A percentile compares a stretch with the other conserved stretches of the same genome.
Conservation (phyloP, 2,329 filamentous ascomycete species). For the Dothideomycetes sp. region DNA sequence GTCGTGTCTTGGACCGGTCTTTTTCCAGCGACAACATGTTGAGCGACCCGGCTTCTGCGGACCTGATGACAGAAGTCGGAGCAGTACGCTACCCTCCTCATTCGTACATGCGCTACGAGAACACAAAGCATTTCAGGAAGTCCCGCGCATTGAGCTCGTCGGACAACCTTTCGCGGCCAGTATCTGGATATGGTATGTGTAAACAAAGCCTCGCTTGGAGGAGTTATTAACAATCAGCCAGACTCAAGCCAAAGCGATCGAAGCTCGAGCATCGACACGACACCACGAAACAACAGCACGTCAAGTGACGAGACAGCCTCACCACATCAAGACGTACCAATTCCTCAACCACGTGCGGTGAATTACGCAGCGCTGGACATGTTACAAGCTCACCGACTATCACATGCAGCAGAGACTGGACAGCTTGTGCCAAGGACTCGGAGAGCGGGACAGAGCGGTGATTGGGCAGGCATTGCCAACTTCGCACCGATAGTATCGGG, state of each 20-base stretch:
- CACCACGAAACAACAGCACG: conserved; percentile 9
- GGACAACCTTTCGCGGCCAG: not conserved
- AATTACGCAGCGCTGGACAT: conserved; percentile 21
- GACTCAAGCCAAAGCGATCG: conserved; percentile 4
- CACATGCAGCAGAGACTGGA: conserved; percentile 39
- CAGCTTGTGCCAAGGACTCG: conserved; percentile 32
- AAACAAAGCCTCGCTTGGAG: not conserved
- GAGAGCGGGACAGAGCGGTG: conserved; percentile 24
- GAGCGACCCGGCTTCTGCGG: not conserved
- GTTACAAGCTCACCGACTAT: conserved; percentile 36
- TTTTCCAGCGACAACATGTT: not conserved
- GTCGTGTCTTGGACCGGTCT: conserved; percentile 4
- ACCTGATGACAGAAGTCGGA: conserved; percentile 4
- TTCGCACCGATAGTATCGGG: not conserved
- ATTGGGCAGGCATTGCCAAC: conserved; percentile 21
- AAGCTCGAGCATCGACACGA: conserved; percentile 14
- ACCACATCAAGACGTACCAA: conserved; percentile 7
- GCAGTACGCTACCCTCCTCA: conserved; percentile 21
- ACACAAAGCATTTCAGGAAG: conserved; percentile 4
- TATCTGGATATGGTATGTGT: not conserved
- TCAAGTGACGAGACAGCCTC: conserved; percentile 9
- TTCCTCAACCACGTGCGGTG: conserved; percentile 15
- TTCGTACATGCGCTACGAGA: conserved; percentile 25
- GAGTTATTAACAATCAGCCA: conserved; percentile 6
- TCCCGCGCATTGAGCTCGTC: not conserved